Percentiles rank a stretch among this genome's conserved stretches.
phyloP scores from a whole-genome alignment of 129 eudicot species.

The Flaveria robusta region DNA sequence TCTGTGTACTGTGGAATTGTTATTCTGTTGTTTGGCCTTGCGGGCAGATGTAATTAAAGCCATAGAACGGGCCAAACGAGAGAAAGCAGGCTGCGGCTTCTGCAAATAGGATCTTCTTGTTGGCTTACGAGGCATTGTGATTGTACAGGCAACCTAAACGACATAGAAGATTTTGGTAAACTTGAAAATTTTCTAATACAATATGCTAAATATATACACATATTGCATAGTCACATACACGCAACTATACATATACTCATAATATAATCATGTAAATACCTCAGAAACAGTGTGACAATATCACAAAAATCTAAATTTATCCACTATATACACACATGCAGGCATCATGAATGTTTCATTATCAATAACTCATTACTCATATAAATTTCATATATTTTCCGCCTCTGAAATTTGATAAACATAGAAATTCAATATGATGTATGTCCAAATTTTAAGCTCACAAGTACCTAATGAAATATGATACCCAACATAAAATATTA shows the following conservation, averaged over 20 bases:
- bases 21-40: slow-evolving; percentile 36
- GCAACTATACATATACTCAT: not conserved
- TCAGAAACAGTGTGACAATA: not conserved
- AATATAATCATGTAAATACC: not conserved
- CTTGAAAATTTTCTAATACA: not conserved
- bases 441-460: not conserved
- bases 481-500: not conserved
- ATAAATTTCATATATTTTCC: not conserved
- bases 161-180: not conserved
- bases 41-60: slow-evolving; percentile 40
- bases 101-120: slow-evolving; percentile 34
- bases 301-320: not conserved
- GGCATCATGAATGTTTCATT: not conserved
- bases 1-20: slow-evolving; percentile 8
- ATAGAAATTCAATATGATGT: not conserved
- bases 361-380: slow-evolving; percentile 9
- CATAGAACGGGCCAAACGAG: slow-evolving; percentile 63
- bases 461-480: not conserved
- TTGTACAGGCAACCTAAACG: slow-evolving; percentile 13
- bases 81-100: slow-evolving; percentile 54
- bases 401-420: not conserved
- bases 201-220: not conserved
- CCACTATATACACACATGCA: not conserved
- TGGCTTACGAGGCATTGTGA: slow-evolving; percentile 67
- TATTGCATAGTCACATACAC: not conserved